phyloP scores from a whole-genome alignment of 768 basidiomycete genomes.

The Candolleomyces aberdarensis region DNA sequence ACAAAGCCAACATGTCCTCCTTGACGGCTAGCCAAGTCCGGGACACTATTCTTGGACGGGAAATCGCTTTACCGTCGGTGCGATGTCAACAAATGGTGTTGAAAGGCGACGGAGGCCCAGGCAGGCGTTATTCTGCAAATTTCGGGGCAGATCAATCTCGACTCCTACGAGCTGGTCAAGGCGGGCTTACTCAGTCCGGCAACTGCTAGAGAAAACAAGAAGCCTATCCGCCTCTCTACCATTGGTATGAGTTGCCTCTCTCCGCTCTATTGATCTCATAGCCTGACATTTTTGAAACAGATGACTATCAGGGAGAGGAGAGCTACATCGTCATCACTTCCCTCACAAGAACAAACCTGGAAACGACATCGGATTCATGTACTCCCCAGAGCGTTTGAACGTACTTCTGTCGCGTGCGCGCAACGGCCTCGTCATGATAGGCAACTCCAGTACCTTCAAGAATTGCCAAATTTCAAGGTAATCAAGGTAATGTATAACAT shows the following conservation, averaged over 20 bases:
- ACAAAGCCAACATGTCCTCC: slow-evolving; percentile 98
- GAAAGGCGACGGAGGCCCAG: slow-evolving; percentile 90
- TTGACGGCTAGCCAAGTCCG: slow-evolving; percentile 95
- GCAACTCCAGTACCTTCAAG: slow-evolving; percentile 58
- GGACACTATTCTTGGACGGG: slow-evolving; percentile 98
- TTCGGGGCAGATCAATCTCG: too few species aligned
- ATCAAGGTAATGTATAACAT: too few species aligned
- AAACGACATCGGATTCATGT: slow-evolving; percentile 70
- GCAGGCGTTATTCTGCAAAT: too few species aligned
- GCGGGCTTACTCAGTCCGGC: slow-evolving; percentile 49
- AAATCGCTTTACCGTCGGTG: slow-evolving; percentile 92
- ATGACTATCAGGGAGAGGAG: slow-evolving; percentile 79
- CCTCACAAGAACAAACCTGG: slow-evolving; percentile 53
- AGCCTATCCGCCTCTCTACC: slow-evolving; percentile 54
- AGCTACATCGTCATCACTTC: slow-evolving; percentile 64
- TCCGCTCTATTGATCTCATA: not conserved
- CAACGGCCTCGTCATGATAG: slow-evolving; percentile 61
- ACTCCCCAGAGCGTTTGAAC: slow-evolving; percentile 63
- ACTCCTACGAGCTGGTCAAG: slow-evolving; percentile 52
- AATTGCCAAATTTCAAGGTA: too few species aligned
- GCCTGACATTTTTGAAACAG: slow-evolving; percentile 27
- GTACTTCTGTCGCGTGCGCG: slow-evolving; percentile 70
- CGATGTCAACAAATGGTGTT: slow-evolving; percentile 99
- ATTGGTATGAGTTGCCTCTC: slow-evolving; percentile 43
- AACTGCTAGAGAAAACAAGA: slow-evolving; percentile 38